Evolutionary conservation across 352 stramenopile species (phyloP).

Genomic region (Globisporangium sylvaticum): DNA sequence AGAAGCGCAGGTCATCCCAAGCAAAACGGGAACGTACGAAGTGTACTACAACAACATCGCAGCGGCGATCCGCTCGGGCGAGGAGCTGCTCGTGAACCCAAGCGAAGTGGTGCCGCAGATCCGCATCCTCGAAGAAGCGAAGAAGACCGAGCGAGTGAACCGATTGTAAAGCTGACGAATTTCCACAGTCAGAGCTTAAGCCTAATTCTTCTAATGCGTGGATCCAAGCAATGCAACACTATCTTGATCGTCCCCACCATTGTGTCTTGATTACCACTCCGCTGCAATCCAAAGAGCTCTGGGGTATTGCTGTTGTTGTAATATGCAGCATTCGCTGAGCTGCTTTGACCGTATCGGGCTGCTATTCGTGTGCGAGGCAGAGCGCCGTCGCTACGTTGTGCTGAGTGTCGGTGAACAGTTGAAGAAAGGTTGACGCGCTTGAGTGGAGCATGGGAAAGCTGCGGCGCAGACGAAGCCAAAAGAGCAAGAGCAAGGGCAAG

Average conservation of each 20-base stretch:
- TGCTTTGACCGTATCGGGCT: neutral
- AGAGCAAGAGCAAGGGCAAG: no score
- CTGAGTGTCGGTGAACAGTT: no score
- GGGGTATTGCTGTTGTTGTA: no score
- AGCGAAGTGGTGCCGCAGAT: conserved; percentile 55
- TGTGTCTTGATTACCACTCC: neutral
- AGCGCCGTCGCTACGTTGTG: no score
- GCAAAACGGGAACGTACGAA: conserved; percentile 47
- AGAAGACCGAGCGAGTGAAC: conserved; percentile 45
- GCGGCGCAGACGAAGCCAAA: no score
- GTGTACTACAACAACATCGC: conserved; percentile 74
- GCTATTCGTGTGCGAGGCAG: neutral
- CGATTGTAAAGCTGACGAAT: conserved; percentile 3
- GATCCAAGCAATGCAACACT: neutral
- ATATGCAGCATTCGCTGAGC: no score
- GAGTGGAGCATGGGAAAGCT: no score
- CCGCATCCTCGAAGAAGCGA: conserved; percentile 67
- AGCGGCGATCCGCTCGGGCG: conserved; percentile 44
- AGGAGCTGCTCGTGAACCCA: conserved; percentile 49
- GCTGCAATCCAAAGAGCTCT: no score
- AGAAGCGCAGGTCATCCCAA: conserved; percentile 29
- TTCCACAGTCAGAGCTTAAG: neutral
- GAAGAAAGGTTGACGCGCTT: no score
- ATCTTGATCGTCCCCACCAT: neutral
- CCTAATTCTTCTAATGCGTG: neutral